A percentile compares a stretch with the other conserved stretches of the same genome.
Evolutionary conservation across 2,329 filamentous ascomycete species (phyloP).

Genomic region (Domatiomyces catenatus): DNA sequence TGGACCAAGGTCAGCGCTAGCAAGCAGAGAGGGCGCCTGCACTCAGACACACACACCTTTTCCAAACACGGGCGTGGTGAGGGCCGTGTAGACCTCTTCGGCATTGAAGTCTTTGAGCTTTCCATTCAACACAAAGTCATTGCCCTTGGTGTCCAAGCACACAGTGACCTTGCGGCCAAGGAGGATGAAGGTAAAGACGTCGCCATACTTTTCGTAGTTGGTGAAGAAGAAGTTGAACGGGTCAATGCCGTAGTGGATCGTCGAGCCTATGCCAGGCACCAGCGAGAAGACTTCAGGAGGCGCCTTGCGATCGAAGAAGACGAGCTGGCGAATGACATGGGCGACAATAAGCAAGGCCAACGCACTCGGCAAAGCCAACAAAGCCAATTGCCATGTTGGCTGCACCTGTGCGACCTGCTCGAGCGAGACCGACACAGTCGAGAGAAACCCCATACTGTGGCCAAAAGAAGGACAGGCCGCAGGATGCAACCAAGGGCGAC

Average conservation of each 20-base stretch:
- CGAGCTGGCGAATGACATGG: conserved; percentile 66
- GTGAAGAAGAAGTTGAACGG: conserved; percentile 70
- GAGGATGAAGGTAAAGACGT: conserved; percentile 80
- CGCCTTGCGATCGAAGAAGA: conserved; percentile 69
- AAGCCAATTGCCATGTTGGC: conserved; percentile 31
- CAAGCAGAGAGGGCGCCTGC: neutral
- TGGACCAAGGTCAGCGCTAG: neutral
- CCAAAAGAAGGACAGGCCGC: neutral
- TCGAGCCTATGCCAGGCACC: conserved; percentile 43
- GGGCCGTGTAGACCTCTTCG: conserved; percentile 72
- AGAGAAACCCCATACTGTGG: conserved; percentile 36
- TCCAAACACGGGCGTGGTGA: conserved; percentile 60
- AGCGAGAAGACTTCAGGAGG: conserved; percentile 69
- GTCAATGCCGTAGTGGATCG: conserved; percentile 31
- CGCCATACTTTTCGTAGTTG: conserved; percentile 66
- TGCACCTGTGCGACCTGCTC: conserved; percentile 32
- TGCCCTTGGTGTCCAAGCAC: conserved; percentile 64
- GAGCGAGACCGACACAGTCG: conserved; percentile 30
- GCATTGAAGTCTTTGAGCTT: conserved; percentile 82
- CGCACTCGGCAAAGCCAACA: conserved; percentile 32
- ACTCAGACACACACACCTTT: conserved; percentile 34
- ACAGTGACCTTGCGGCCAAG: conserved; percentile 81
- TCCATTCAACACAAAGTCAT: conserved; percentile 86
- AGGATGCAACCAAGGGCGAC: neutral
- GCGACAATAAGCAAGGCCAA: conserved; percentile 46